Evolutionary conservation across 495 filamentous ascomycete species (phyloP), one percentile per base, ranked within the genome.

Genomic region (Coniosporium apollinis): DNA sequence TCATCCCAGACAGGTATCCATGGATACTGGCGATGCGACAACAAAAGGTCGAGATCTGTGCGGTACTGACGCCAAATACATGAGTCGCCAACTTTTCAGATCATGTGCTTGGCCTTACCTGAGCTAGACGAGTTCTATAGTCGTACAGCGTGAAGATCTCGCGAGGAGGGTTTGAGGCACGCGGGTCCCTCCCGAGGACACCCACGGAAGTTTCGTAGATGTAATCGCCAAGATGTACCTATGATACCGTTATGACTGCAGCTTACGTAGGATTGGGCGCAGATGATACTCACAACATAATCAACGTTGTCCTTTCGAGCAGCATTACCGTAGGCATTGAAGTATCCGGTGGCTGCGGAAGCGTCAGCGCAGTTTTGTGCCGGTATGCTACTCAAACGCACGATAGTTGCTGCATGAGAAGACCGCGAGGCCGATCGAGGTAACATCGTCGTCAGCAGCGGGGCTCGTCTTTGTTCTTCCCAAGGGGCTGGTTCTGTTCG

Each of bases 1-100:
- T 76, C 74, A 49, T 77, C 72, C 74, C 74, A 77, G 6, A 72
- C 69, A 3, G 68, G 52, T 38, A 79, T 76, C 71, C 74, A 76
- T n/a, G 74, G 61, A 39, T 69, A 75, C 22, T 63, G 58, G 42
- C 69, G 61, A 46, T 73, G 65, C 29, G 54, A 65, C 2, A 61
- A 49, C 15, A 65, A 43, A 3, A 78, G 60, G 46, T 79, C 74
- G 1, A 62, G 50, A 43, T 79, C 74, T 14, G 65, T 70, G 4
- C 70, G 65, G 48, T 79, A 79, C 18, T 62, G n/a, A n/a, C n/a
- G n/a, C n/a, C n/a, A n/a, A n/a, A n/a, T n/a, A n/a, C n/a, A n/a
- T n/a, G n/a, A 19, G 66, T 74, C 22, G 62, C 72, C 42, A 64
- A 46, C 14, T 74, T 56, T 31, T 65, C n/a, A n/a, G n/a, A n/a